These are phyloP conservation scores for Populus ilicifolia DNA, from an alignment of 345 rosid genomes.

Conservation along the genomic window DNA sequence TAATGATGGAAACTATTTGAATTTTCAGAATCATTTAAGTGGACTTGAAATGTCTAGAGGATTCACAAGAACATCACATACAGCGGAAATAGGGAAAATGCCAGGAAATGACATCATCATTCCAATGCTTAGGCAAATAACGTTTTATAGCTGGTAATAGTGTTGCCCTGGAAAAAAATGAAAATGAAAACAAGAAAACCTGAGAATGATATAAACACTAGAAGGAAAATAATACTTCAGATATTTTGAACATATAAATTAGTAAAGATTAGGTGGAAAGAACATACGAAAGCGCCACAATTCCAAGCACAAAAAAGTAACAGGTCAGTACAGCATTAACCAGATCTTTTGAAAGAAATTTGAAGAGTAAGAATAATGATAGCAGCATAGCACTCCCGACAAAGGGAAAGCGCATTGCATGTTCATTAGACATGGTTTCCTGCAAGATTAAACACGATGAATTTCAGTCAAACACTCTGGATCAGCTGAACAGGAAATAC, in stretches of 20 bases:
- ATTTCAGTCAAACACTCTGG: slow-evolving; percentile 1
- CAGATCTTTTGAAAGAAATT: slow-evolving; percentile 90
- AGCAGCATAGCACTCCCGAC: slow-evolving; percentile 97
- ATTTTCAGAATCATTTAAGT: slow-evolving; percentile 1
- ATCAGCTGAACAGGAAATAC: not conserved
- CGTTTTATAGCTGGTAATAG: slow-evolving; percentile 72
- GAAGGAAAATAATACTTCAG: not conserved
- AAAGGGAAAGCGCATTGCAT: slow-evolving; percentile 98
- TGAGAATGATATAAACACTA: slow-evolving; percentile 10
- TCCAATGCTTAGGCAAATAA: slow-evolving; percentile 77
- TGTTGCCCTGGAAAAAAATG: slow-evolving; percentile 63
- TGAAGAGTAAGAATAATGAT: slow-evolving; percentile 90
- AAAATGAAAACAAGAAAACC: slow-evolving; percentile 14
- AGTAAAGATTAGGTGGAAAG: slow-evolving; percentile 15
- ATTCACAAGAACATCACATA: slow-evolving; percentile 35
- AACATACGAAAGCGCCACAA: slow-evolving; percentile 93
- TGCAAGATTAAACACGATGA: slow-evolving; percentile 31
- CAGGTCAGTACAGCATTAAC: slow-evolving; percentile 90
- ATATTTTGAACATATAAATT: not conserved
- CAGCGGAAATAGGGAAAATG: slow-evolving; percentile 72
- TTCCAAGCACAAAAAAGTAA: slow-evolving; percentile 93
- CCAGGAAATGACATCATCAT: slow-evolving; percentile 71
- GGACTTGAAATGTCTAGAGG: not conserved
- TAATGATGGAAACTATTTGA: not conserved
- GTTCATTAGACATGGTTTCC: slow-evolving; percentile 98